Evolutionary conservation across 2,329 filamentous ascomycete genomes (phyloP), one percentile per base, ranked within the genome.

Genomic region (Aspergillus sp.): DNA sequence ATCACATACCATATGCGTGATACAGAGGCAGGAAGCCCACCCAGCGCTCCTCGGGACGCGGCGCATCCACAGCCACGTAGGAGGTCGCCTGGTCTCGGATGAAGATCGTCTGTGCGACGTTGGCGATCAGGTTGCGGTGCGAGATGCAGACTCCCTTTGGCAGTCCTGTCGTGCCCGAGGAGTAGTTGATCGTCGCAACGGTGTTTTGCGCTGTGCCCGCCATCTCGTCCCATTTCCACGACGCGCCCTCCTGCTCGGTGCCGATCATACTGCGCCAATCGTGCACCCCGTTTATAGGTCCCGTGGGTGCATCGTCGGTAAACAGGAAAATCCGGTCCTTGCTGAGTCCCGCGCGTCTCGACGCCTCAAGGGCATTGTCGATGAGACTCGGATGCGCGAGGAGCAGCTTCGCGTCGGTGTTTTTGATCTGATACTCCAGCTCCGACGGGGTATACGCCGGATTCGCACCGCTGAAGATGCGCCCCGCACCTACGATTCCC

Each of bases 71-170:
- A 13, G 43, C 20, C 13, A 21, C 49, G 29, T 51, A 49, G 2
- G 31, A 14, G 1, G 32, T 23, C 5, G 17, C 48, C 16, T 17
- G 47, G 19, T 55, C 53, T 11, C 49, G 53, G 45, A 55, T 55
- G 41, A 55, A 55, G 17, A 52, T 49, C 7, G 44, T 52, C 49
- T 55, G 53, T n/a, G 52, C 49, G 17, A 48, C 53, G 23, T 55
- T 55, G 11, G 53, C 49, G 36, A 55, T 42, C 16, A 55, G 49
- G n/a, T 55, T 55, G 16, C 13, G 21, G 19, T 55, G 53, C 17
- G 53, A 55, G 44, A 48, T 41, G 11, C 52, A 55, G 16, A 55
- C 52, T 4, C 52, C 52, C 49, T 55, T 55, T 19, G 52, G 52
- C 16, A 55, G 38, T 11, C 52, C 52, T 5, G 52, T 55, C 5